Evolutionary conservation across 129 eudicot genomes (phyloP), one percentile per base, ranked within the genome.

Genomic region (Artemisia tridentata): DNA sequence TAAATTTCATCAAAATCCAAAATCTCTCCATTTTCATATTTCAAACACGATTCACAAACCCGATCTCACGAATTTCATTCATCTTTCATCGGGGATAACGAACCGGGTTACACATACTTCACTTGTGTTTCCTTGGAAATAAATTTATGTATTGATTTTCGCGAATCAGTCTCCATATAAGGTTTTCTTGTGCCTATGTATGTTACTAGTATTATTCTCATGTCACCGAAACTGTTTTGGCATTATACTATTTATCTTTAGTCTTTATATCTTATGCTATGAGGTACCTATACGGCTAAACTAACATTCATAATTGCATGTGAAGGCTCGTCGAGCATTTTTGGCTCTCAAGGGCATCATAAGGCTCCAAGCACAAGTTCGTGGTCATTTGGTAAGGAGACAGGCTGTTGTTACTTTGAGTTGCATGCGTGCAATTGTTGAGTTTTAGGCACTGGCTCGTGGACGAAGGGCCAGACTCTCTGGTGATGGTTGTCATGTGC

Each of bases 251-350:
- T 16, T 47, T n/a, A 17, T 62, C 20, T 62, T 13, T 50, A 12
- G 41, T 56, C 55, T 17, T 70, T 56, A 21, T 8, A 16, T 23
- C 47, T 25, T 67, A 10, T 49, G 29, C 62, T 54, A 29, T 29
- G 51, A 50, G 45, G 64, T 54, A 29, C 63, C 5, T 63, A 19
- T 71, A 47, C 45, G 9, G 45, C 45, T 38, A 38, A 1, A 38
- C 56, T 75, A 41, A 80, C 20, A 13, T 49, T 53, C 55, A 53
- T 72, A 61, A 58, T 15, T 76, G 43, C 41, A 58, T 73, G 66
- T 84, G 80, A 75, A 92, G 98, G 98, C 98, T 63, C 96, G 96
- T 8, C 84, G 95, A 23, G 90, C 96, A 66, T 87, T 87, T 59
- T 72, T 79, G 79, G 90, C 93, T 47, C 95, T 90, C 49, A 90